Evolutionary conservation across 2,329 filamentous ascomycete genomes (phyloP).

Genomic region (Aspergillus costaricaensis): DNA sequence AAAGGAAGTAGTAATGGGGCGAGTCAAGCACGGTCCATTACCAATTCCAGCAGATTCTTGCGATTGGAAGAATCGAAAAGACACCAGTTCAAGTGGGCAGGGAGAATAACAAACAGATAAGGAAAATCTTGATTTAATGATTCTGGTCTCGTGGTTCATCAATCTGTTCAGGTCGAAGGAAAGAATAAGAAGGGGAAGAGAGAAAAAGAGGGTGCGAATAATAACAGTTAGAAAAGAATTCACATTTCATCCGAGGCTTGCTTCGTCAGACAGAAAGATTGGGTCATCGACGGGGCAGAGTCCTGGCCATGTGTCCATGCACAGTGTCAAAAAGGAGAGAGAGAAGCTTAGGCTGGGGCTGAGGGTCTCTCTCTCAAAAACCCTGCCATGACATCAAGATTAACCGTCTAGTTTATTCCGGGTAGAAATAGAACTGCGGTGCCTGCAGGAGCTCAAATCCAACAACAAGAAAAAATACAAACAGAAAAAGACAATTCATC

Average conservation of each 20-base stretch:
- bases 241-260: slow-evolving; percentile 8
- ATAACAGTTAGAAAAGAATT: slow-evolving; percentile 4
- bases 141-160: slow-evolving; percentile 11
- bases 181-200: slow-evolving; percentile 5
- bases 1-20: background rate
- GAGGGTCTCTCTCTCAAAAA: background rate
- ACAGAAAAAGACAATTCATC: slow-evolving; percentile 29
- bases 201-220: slow-evolving; percentile 3
- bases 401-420: slow-evolving; percentile 3
- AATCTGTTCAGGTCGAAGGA: slow-evolving; percentile 12
- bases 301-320: slow-evolving; percentile 7
- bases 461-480: slow-evolving; percentile 3
- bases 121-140: slow-evolving; percentile 3
- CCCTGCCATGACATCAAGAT: slow-evolving; percentile 8
- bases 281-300: background rate
- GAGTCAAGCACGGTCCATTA: background rate
- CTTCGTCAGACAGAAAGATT: background rate
- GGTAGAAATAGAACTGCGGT: slow-evolving; percentile 5
- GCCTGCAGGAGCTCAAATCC: slow-evolving; percentile 11
- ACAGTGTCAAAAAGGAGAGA: slow-evolving; percentile 3
- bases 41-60: background rate
- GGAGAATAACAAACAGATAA: background rate
- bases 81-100: background rate
- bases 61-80: background rate
- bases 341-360: background rate